Base-by-base conservation (phyloP, 2,329 filamentous ascomycete species). In the Chaetomiaceae sp. region DNA sequence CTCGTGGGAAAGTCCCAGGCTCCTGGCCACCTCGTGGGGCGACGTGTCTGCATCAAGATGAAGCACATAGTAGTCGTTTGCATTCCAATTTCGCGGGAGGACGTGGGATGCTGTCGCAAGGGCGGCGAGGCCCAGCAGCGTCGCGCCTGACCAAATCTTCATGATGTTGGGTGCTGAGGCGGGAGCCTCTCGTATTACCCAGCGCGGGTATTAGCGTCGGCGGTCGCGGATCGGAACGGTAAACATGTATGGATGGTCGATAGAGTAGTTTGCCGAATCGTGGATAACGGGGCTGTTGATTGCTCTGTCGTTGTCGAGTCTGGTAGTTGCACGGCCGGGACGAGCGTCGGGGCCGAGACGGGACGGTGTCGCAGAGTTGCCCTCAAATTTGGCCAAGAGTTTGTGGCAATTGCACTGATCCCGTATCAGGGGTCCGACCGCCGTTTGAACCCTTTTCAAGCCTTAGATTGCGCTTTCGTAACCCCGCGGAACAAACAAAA, bases 1-100 rank as follows among this genome's bases (percentile, higher is more conserved):
- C 64, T 96, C 88, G 69, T 96, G 85, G 40, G 80, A 77, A 43
- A 96, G 75, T 18, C 89, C 90, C 8, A 99, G 75, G 20, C 82
- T 78, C 41, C 75, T 73, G 25, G 90, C 90, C 58, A 96, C 76
- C 36, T 86, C 76, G 21, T 79, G 72, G 14, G 90, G 90, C 13
- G 82, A 77, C 6, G 80, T 76, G 33, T 79, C 75, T 11, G 80
- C 73, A 54, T 86, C 81, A 64, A 99, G 80, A 61, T 96, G 88
- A 42, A 99, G 77, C 59, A 95, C 90, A 69, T 97, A 96, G 73
- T 95, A 97, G 70, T 99, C 92, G 71, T 90, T 83, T 34, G 80
- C 77, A 45, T 87, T 80, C 75, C 95, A 89, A 66, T 94, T 80
- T 62, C 88, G 86, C 58, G 77, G 73, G 45, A 76, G 73, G 40